A percentile compares a stretch with the other conserved stretches of the same genome.
phyloP scores from a whole-genome alignment of 1,139 yeast genomes.

The Protomyces lactucae-debilis region DNA sequence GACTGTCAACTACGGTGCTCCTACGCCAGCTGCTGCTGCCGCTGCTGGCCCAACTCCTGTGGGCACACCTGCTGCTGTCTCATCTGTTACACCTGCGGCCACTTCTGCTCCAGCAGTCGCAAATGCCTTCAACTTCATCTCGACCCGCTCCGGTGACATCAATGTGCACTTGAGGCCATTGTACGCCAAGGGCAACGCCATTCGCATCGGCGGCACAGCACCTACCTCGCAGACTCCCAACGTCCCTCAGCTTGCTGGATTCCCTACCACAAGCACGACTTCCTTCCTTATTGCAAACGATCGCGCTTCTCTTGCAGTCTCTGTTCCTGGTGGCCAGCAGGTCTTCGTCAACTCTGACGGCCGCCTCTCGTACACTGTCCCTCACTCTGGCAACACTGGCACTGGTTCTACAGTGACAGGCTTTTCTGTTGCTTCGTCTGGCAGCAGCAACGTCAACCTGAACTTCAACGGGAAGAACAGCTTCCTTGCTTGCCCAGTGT shows the following conservation, averaged over 20 bases:
- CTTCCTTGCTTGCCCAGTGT: conserved; percentile 14
- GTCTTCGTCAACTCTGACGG: conserved; percentile 18
- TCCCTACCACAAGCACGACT: neutral
- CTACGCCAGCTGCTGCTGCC: neutral
- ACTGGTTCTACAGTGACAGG: conserved; percentile 5
- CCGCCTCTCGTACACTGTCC: conserved; percentile 15
- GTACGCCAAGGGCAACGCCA: conserved; percentile 1
- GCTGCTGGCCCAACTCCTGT: neutral
- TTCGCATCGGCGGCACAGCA: conserved; percentile 5
- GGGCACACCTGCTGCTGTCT: no score
- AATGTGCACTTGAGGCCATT: conserved; percentile 8
- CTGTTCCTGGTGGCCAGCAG: conserved; percentile 23
- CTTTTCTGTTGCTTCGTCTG: neutral
- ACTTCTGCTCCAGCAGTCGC: neutral
- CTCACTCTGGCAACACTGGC: conserved; percentile 12
- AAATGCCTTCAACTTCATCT: conserved; percentile 9
- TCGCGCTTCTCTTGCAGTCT: neutral
- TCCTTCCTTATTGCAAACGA: neutral
- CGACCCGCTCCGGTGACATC: conserved; percentile 5
- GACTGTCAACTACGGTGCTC: neutral
- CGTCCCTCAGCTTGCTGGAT: neutral
- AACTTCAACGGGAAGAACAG: conserved; percentile 6
- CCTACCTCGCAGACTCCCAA: conserved; percentile 5
- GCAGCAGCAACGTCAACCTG: neutral
- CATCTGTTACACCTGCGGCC: neutral